These are phyloP conservation scores for Dioscorea alata DNA, from an alignment of 106 monocot genomes.

Conservation along the genomic window DNA sequence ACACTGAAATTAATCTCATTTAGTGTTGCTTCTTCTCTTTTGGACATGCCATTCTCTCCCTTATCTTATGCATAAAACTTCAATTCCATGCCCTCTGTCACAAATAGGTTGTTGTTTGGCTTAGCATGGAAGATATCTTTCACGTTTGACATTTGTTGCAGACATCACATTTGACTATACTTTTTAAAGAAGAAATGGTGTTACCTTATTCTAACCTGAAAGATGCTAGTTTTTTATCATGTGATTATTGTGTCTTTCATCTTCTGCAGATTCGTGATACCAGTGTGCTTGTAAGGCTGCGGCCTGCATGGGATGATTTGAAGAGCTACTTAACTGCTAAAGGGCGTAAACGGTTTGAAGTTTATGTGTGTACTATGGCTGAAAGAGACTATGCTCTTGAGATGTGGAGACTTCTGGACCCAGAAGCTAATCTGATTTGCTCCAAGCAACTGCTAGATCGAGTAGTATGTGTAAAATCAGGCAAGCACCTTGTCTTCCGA, in stretches of 20 bases:
- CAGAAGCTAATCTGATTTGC: constrained; percentile 68
- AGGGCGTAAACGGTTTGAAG: constrained; percentile 97
- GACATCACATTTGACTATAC: too few relatives aligned
- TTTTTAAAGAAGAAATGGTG: too few relatives aligned
- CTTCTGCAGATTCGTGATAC: constrained; percentile 71
- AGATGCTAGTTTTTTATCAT: not conserved
- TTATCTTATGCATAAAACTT: too few relatives aligned
- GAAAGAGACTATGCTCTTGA: constrained; percentile 97
- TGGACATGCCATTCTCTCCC: too few relatives aligned
- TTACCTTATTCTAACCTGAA: too few relatives aligned
- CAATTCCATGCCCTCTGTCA: too few relatives aligned
- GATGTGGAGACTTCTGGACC: constrained; percentile 99
- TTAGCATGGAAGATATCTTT: too few relatives aligned
- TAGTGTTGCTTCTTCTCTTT: too few relatives aligned
- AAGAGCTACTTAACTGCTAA: constrained; percentile 90
- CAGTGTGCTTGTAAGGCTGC: constrained; percentile 82
- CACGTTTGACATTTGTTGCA: too few relatives aligned
- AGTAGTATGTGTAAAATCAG: constrained; percentile 87
- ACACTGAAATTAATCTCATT: too few relatives aligned
- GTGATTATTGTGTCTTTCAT: not conserved
- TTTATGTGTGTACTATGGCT: constrained; percentile 98
- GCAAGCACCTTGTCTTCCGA: constrained; percentile 22
- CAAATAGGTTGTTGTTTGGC: too few relatives aligned
- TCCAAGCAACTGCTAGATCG: constrained; percentile 58
- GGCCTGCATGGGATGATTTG: constrained; percentile 96